Evolutionary conservation across 176 grass and related monocot genomes (phyloP).

Genomic region (Calamus simplicifolius): DNA sequence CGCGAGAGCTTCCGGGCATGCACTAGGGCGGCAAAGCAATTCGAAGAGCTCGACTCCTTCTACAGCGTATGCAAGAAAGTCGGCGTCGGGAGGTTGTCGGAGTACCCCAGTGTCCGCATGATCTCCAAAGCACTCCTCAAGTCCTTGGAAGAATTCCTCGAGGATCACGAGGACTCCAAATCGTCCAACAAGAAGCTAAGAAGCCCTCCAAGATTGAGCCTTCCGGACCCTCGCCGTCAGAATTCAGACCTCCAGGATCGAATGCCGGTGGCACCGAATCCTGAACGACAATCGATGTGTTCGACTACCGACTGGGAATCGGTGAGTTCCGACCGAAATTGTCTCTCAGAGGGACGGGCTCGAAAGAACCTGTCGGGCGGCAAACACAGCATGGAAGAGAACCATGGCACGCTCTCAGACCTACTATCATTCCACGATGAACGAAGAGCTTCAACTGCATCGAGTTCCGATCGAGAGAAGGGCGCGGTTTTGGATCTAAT

Average conservation of each 20-base stretch:
- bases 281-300: neutral
- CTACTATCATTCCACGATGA: no score
- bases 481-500: no score
- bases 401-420: no score
- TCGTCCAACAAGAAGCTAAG: constrained; percentile 4
- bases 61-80: constrained; percentile 29
- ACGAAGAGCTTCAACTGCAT: no score
- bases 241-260: neutral
- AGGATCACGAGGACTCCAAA: neutral
- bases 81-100: constrained; percentile 21
- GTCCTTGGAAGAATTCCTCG: constrained; percentile 19
- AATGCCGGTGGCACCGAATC: neutral
- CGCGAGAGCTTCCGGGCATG: constrained; percentile 18
- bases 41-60: constrained; percentile 38
- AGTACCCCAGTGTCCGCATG: constrained; percentile 31
- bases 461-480: no score
- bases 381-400: no score
- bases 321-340: no score
- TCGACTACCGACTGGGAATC: no score
- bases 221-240: neutral
- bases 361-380: no score
- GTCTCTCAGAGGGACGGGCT: no score
- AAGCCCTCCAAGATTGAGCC: constrained; percentile 5
- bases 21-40: constrained; percentile 19
- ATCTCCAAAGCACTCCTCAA: constrained; percentile 24